Conservation (phyloP, 345 rosid genomes). For the Alliaria petiolata region DNA sequence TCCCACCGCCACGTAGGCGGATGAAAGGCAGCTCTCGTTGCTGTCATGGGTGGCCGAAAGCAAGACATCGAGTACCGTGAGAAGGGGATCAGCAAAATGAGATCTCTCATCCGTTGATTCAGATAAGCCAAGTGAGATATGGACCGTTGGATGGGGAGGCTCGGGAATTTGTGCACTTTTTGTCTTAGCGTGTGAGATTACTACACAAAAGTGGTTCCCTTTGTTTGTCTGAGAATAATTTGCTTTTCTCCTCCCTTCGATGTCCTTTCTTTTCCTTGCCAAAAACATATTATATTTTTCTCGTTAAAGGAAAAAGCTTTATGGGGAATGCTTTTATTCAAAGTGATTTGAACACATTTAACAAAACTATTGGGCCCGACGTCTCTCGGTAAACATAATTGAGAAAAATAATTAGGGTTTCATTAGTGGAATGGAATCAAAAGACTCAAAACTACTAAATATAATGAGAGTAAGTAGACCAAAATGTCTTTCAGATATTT, state of each 20-base stretch:
- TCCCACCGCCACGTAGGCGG: constrained; percentile 34
- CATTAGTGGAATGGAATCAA: no score
- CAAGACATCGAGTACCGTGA: constrained; percentile 41
- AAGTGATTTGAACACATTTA: constrained; percentile 11
- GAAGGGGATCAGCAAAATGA: background rate
- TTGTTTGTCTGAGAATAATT: constrained; percentile 31
- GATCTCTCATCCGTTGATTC: constrained; percentile 38
- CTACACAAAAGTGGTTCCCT: constrained; percentile 29
- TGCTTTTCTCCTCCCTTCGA: constrained; percentile 27
- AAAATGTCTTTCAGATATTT: background rate
- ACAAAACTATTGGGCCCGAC: background rate
- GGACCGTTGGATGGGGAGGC: constrained; percentile 26
- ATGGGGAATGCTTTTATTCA: constrained; percentile 15
- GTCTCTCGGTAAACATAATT: background rate
- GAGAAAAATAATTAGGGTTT: no score
- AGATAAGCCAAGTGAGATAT: background rate
- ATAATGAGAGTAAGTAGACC: background rate
- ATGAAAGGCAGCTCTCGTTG: constrained; percentile 23
- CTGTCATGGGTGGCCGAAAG: constrained; percentile 56
- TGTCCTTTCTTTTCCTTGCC: background rate
- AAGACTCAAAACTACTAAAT: constrained; percentile 8
- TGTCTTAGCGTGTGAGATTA: constrained; percentile 26
- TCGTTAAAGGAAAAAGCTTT: background rate
- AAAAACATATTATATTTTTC: background rate
- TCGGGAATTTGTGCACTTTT: constrained; percentile 16